These are phyloP conservation scores for Curvularia sp. DNA, from an alignment of 2,329 filamentous ascomycete species.

Conservation along the genomic window DNA sequence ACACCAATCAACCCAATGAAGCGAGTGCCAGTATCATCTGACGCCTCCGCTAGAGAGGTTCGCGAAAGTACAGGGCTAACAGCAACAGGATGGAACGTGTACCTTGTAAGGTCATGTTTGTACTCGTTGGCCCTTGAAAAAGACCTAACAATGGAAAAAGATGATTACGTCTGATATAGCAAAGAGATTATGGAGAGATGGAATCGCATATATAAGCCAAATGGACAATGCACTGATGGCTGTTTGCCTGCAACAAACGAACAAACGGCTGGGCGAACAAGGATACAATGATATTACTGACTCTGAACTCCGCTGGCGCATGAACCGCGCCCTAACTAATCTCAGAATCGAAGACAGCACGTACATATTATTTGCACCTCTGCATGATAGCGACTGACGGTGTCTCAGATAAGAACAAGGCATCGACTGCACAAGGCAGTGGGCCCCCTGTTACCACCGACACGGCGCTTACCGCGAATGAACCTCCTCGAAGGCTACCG, in stretches of 20 bases:
- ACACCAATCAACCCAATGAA: neutral
- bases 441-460: neutral
- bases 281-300: neutral
- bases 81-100: neutral
- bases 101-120: neutral
- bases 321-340: neutral
- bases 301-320: neutral
- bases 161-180: neutral
- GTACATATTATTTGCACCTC: neutral
- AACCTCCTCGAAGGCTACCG: neutral
- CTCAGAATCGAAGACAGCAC: neutral
- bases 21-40: neutral
- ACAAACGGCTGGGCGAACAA: neutral
- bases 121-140: neutral
- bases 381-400: neutral
- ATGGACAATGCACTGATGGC: neutral
- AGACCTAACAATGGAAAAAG: neutral
- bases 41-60: neutral
- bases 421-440: neutral
- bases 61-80: neutral
- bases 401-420: neutral
- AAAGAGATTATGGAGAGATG: neutral
- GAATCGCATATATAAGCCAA: neutral
- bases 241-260: neutral
- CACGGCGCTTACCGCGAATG: neutral